Evolutionary conservation across 2,329 filamentous ascomycete species (phyloP).

Genomic region (Pseudogymnoascus sp.): DNA sequence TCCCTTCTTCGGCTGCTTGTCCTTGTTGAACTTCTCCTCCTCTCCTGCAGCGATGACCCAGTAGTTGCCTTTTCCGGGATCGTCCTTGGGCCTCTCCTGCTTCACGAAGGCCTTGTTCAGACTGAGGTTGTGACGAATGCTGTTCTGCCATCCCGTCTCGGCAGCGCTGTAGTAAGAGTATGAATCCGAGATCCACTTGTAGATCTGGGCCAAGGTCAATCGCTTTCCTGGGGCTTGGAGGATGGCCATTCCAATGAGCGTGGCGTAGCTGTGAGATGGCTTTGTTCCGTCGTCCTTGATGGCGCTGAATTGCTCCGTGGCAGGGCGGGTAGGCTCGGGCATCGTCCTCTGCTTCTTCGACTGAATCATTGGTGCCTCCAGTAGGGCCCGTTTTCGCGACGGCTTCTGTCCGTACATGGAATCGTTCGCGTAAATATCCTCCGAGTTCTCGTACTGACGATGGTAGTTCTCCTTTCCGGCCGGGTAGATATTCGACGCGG

Average conservation of each 20-base stretch:
- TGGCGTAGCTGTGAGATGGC: slow-evolving; percentile 86
- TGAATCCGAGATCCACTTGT: slow-evolving; percentile 98
- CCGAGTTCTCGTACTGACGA: slow-evolving; percentile 24
- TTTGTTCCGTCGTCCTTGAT: slow-evolving; percentile 83
- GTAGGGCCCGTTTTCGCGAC: slow-evolving; percentile 51
- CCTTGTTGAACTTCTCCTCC: slow-evolving; percentile 82
- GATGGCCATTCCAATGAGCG: slow-evolving; percentile 94
- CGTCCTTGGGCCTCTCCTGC: slow-evolving; percentile 90
- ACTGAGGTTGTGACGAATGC: slow-evolving; percentile 95
- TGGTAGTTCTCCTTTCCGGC: slow-evolving; percentile 48
- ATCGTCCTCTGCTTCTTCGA: slow-evolving; percentile 62
- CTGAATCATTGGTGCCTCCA: slow-evolving; percentile 66
- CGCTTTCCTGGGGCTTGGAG: slow-evolving; percentile 74
- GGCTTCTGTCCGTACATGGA: slow-evolving; percentile 43
- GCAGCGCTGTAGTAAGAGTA: slow-evolving; percentile 79
- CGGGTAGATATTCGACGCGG: slow-evolving; percentile 28
- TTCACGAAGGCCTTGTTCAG: slow-evolving; percentile 96
- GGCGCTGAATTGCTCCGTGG: slow-evolving; percentile 69
- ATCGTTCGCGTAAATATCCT: slow-evolving; percentile 30
- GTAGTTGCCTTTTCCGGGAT: slow-evolving; percentile 95
- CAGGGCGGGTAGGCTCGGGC: slow-evolving; percentile 30
- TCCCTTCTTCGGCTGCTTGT: slow-evolving; percentile 62
- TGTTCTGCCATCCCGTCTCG: slow-evolving; percentile 96
- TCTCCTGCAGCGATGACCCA: slow-evolving; percentile 90
- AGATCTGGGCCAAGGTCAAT: slow-evolving; percentile 88